phyloP scores from a whole-genome alignment of 768 basidiomycete genomes.

The Tricholoma flavovirens region DNA sequence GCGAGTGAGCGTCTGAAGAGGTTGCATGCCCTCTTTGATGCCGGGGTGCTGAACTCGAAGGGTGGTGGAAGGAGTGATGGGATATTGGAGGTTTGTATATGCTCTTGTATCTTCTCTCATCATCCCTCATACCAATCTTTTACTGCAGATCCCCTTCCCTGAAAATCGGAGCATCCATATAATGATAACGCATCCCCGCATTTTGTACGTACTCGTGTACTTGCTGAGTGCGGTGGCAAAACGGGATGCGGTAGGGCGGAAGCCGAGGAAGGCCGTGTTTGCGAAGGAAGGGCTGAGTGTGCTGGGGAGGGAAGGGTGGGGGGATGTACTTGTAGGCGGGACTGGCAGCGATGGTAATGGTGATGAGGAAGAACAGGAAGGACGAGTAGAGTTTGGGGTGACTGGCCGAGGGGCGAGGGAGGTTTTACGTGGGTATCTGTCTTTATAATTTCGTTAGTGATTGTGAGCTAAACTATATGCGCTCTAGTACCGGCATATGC shows the following conservation, averaged over 20 bases:
- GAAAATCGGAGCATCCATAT: constrained; percentile 31
- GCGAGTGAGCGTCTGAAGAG: constrained; percentile 47
- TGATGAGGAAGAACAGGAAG: neutral
- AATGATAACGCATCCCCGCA: constrained; percentile 62
- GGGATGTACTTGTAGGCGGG: constrained; percentile 32
- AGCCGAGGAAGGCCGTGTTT: constrained; percentile 68
- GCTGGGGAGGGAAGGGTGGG: constrained; percentile 39
- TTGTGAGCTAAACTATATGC: neutral
- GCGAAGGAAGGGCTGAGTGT: constrained; percentile 54
- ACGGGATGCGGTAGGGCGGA: constrained; percentile 67
- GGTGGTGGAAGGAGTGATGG: constrained; percentile 22
- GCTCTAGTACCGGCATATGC: constrained; percentile 51
- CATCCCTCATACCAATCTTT: constrained; percentile 16
- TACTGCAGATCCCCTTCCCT: constrained; percentile 29
- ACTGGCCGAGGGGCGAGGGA: neutral
- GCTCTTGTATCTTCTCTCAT: constrained; percentile 1
- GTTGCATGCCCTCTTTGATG: constrained; percentile 65
- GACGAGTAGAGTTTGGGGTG: neutral
- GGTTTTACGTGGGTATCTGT: neutral
- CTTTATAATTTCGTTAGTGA: neutral
- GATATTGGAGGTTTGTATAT: constrained; percentile 25
- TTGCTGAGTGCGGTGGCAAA: constrained; percentile 62
- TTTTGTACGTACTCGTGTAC: constrained; percentile 60
- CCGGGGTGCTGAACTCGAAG: constrained; percentile 35
- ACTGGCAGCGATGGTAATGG: constrained; percentile 13